These are phyloP conservation scores for Fusarium avenaceum DNA, from an alignment of 2,329 filamentous ascomycete genomes.

Conservation along the genomic window DNA sequence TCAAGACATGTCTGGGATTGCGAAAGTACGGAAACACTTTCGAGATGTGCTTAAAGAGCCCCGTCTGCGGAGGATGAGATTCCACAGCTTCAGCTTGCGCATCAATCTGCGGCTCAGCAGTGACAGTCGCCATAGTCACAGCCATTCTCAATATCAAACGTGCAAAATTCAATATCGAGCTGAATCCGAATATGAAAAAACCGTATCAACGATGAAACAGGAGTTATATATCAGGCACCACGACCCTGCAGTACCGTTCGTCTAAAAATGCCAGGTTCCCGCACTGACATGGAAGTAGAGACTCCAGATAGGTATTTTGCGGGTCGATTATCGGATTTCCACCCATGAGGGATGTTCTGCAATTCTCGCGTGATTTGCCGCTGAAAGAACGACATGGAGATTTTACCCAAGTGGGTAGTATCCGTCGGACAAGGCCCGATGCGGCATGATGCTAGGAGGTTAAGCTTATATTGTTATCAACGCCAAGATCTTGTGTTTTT, in stretches of 20 bases:
- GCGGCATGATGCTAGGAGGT: conserved; percentile 1
- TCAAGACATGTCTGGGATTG: conserved; percentile 51
- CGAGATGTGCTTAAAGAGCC: conserved; percentile 40
- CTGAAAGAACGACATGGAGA: conserved; percentile 40
- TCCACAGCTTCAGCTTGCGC: conserved; percentile 3
- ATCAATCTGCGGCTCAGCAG: conserved; percentile 1
- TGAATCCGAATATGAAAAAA: neutral
- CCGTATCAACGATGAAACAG: conserved; percentile 9
- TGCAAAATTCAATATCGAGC: too few species aligned
- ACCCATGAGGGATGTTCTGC: conserved; percentile 24
- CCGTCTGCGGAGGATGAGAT: conserved; percentile 28
- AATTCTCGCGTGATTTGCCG: conserved; percentile 44
- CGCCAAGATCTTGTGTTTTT: neutral
- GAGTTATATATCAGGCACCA: conserved; percentile 33
- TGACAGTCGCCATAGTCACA: conserved; percentile 18
- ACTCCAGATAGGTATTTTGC: conserved; percentile 33
- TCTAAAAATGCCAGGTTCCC: conserved; percentile 1
- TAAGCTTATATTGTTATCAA: conserved; percentile 33
- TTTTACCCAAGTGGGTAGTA: conserved; percentile 29
- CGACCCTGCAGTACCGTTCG: conserved; percentile 16
- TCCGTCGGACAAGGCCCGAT: conserved; percentile 35
- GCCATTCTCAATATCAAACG: neutral
- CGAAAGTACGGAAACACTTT: conserved; percentile 46
- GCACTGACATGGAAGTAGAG: conserved; percentile 9
- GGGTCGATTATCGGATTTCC: conserved; percentile 23